Percentiles rank a stretch among this genome's conserved stretches.
Conservation (phyloP, 768 basidiomycete species). For the Rubroboletus pulcherrimus region DNA sequence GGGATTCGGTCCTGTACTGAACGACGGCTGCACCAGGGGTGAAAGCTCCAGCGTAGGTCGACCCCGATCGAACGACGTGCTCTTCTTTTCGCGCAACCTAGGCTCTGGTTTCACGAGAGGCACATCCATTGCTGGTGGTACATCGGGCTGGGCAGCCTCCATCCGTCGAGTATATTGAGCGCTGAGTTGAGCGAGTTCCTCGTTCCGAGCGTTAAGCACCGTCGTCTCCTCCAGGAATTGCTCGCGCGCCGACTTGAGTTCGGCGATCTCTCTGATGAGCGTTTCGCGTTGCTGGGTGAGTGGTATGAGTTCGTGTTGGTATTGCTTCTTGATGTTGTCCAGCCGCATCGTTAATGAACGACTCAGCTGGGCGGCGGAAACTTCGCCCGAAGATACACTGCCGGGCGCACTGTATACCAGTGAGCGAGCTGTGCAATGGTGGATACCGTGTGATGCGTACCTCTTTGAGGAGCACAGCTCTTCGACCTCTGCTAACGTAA, state of each 20-base stretch:
- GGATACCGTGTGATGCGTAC: slow-evolving; percentile 38
- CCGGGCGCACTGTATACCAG: slow-evolving; percentile 23
- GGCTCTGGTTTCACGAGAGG: slow-evolving; percentile 7
- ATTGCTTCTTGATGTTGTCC: slow-evolving; percentile 83
- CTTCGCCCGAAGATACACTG: slow-evolving; percentile 28
- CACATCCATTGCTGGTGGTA: slow-evolving; percentile 10
- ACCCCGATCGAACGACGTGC: slow-evolving; percentile 28
- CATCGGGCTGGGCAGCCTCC: slow-evolving; percentile 39
- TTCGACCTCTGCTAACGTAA: slow-evolving; percentile 90
- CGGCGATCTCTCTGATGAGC: slow-evolving; percentile 74
- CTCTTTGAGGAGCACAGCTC: slow-evolving; percentile 75
- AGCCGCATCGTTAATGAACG: slow-evolving; percentile 81
- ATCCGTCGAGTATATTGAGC: slow-evolving; percentile 77
- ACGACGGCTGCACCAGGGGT: slow-evolving; percentile 9
- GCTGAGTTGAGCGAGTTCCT: slow-evolving; percentile 86
- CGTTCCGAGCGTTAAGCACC: slow-evolving; percentile 85
- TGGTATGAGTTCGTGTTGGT: slow-evolving; percentile 81
- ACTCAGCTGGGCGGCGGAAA: slow-evolving; percentile 43
- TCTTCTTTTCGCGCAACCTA: slow-evolving; percentile 22
- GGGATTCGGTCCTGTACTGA: slow-evolving; percentile 14
- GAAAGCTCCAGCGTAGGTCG: slow-evolving; percentile 12
- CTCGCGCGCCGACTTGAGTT: slow-evolving; percentile 83
- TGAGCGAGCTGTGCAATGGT: slow-evolving; percentile 22
- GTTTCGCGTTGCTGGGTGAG: slow-evolving; percentile 79
- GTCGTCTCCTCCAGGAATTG: slow-evolving; percentile 89